Evolutionary conservation across 2,329 filamentous ascomycete genomes (phyloP).

Genomic region (Eurotiales sp.): DNA sequence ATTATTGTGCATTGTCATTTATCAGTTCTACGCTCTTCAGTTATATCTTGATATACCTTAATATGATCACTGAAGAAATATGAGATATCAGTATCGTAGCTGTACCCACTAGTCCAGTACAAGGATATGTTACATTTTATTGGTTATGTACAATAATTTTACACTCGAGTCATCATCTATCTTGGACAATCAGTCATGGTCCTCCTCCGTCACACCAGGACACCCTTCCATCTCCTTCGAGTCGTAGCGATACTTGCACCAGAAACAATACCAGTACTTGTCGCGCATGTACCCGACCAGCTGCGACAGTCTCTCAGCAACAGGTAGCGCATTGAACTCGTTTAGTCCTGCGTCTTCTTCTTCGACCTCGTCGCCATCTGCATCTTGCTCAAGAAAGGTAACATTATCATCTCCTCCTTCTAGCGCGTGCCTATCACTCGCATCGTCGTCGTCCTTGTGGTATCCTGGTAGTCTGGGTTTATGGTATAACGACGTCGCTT

Average conservation of each 20-base stretch:
- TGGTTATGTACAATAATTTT: too few species aligned
- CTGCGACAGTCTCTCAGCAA: constrained; percentile 62
- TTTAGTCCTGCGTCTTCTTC: constrained; percentile 80
- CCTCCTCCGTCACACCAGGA: constrained; percentile 81
- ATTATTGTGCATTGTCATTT: not conserved
- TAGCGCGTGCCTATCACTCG: constrained; percentile 65
- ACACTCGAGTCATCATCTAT: too few species aligned
- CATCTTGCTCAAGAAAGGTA: constrained; percentile 48
- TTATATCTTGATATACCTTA: too few species aligned
- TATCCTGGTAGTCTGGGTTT: constrained; percentile 54
- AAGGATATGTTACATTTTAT: too few species aligned
- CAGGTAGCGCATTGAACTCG: constrained; percentile 68
- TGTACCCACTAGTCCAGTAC: too few species aligned
- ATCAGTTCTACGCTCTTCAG: too few species aligned
- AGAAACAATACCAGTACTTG: constrained; percentile 82
- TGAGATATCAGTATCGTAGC: too few species aligned
- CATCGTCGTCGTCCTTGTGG: constrained; percentile 37
- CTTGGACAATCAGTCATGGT: constrained; percentile 53
- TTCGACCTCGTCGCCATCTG: constrained; percentile 68
- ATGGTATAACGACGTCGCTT: constrained; percentile 32
- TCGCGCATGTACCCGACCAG: constrained; percentile 68
- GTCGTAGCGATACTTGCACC: constrained; percentile 84
- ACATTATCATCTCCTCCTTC: constrained; percentile 52
- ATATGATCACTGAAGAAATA: too few species aligned
- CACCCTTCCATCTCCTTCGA: constrained; percentile 75